Evolutionary conservation across 164 flowering plant species (phyloP).

Genomic region (Piper longum): DNA sequence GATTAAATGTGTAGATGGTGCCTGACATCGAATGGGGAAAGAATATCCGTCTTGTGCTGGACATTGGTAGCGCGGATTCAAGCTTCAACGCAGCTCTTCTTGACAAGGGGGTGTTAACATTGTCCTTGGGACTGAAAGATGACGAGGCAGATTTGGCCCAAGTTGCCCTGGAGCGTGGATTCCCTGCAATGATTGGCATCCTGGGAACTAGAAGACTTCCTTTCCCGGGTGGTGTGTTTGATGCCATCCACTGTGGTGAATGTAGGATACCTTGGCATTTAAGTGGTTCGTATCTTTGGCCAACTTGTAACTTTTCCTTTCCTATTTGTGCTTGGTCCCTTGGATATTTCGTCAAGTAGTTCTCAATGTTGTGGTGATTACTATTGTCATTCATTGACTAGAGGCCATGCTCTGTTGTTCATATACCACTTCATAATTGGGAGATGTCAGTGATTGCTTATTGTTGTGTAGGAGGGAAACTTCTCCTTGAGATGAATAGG

Average conservation of each 20-base stretch:
- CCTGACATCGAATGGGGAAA: constrained; percentile 99
- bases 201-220: constrained; percentile 66
- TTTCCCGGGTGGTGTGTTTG: constrained; percentile 85
- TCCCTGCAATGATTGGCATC: constrained; percentile 67
- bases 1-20: constrained; percentile 49
- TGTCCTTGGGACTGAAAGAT: constrained; percentile 73
- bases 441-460: neutral
- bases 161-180: constrained; percentile 86
- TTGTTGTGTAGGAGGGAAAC: constrained; percentile 53
- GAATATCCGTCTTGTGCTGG: constrained; percentile 74
- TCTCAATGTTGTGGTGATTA: too few relatives aligned
- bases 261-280: constrained; percentile 78
- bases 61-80: constrained; percentile 70
- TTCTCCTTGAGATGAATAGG: constrained; percentile 83
- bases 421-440: neutral
- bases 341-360: neutral
- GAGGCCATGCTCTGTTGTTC: neutral
- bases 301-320: too few relatives aligned
- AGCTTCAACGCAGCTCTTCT: constrained; percentile 67
- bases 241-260: constrained; percentile 79
- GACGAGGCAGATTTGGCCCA: constrained; percentile 80
- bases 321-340: neutral
- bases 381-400: too few relatives aligned
- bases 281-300: constrained; percentile 38
- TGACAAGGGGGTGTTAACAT: constrained; percentile 68